Conservation (phyloP, 257 asterid genomes). For the Fraxinus anomala region DNA sequence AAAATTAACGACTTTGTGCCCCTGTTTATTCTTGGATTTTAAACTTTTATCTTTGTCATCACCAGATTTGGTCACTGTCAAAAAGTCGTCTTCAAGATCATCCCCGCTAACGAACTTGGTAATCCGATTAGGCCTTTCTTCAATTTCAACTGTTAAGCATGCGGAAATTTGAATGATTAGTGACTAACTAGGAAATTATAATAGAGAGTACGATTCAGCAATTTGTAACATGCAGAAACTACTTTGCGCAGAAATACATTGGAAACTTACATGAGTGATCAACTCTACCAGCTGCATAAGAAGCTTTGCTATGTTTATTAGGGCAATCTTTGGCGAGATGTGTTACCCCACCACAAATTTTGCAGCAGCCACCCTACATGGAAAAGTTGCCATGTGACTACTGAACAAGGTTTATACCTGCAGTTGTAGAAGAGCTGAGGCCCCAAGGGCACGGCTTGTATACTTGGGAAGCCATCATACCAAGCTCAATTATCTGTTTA, state of each 20-base stretch:
- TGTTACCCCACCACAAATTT: conserved; percentile 74
- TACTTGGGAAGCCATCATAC: too few species aligned
- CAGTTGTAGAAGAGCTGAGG: not conserved
- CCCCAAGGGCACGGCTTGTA: too few species aligned
- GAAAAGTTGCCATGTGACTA: too few species aligned
- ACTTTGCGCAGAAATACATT: not conserved
- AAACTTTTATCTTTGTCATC: conserved; percentile 37
- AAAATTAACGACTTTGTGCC: conserved; percentile 76
- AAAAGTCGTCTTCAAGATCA: conserved; percentile 92
- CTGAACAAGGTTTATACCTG: too few species aligned
- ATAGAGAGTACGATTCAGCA: too few species aligned
- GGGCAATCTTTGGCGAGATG: conserved; percentile 93
- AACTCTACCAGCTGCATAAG: conserved; percentile 16
- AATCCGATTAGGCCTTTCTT: conserved; percentile 36
- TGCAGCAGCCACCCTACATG: too few species aligned
- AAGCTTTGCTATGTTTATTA: conserved; percentile 45
- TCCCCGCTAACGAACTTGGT: conserved; percentile 30
- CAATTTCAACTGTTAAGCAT: conserved; percentile 37
- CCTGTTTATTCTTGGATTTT: conserved; percentile 51
- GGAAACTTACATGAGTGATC: conserved; percentile 55
- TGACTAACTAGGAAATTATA: too few species aligned
- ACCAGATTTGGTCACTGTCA: conserved; percentile 24
- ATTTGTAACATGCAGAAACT: too few species aligned
- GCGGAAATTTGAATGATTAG: conserved; percentile 5
- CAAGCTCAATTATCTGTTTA: too few species aligned